Conservation (phyloP, 768 basidiomycete genomes). For the Phanerochaete sordida region DNA sequence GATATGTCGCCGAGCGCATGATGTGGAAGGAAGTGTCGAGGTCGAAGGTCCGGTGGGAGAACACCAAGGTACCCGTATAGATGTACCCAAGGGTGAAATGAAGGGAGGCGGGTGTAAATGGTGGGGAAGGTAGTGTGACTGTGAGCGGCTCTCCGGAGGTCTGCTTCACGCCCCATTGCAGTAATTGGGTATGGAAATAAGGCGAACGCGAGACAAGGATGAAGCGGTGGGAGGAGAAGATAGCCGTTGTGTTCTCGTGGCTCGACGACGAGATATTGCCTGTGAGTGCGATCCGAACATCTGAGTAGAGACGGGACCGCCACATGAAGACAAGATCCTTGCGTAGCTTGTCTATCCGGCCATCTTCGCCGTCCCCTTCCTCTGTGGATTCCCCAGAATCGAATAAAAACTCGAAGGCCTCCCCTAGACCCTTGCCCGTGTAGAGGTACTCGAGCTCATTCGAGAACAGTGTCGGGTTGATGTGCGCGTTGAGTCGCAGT, state of each 20-base stretch:
- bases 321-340: conserved; percentile 97
- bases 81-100: conserved; percentile 94
- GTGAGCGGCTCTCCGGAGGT: conserved; percentile 47
- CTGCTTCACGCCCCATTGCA: conserved; percentile 54
- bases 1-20: conserved; percentile 78
- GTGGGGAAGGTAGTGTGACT: conserved; percentile 80
- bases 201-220: conserved; percentile 85
- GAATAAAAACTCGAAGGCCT: conserved; percentile 85
- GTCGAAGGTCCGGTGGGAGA: conserved; percentile 92
- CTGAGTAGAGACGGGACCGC: conserved; percentile 91
- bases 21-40: conserved; percentile 90
- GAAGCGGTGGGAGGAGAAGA: conserved; percentile 92
- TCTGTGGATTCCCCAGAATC: conserved; percentile 48
- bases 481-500: conserved; percentile 61
- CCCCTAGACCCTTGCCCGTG: conserved; percentile 85
- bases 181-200: conserved; percentile 82
- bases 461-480: conserved; percentile 78
- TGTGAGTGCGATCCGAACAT: conserved; percentile 78
- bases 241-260: conserved; percentile 69
- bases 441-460: conserved; percentile 95
- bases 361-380: conserved; percentile 45
- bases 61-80: conserved; percentile 91
- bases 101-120: conserved; percentile 91
- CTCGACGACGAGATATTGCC: conserved; percentile 62
- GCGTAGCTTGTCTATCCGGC: conserved; percentile 78